Evolutionary conservation across 139 green algal species (phyloP).

Genomic region (Chloropicon primus): DNA sequence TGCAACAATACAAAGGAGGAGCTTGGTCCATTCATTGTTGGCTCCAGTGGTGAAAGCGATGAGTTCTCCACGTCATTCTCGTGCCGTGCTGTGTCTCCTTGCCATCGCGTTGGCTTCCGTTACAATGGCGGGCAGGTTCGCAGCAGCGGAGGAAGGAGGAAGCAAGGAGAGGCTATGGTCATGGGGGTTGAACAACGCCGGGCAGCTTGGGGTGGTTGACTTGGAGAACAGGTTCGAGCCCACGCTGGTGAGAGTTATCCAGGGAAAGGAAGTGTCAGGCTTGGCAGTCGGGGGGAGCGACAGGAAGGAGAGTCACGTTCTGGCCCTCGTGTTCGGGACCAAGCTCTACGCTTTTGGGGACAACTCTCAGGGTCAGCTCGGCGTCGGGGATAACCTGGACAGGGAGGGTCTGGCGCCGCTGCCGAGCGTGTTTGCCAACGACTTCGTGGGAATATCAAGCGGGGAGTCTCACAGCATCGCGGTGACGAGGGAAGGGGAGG

Average conservation of each 20-base stretch:
- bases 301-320: neutral
- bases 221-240: neutral
- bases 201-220: neutral
- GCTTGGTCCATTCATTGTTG: no score
- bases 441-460: constrained; percentile 1
- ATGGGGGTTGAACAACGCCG: neutral
- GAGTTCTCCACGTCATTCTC: no score
- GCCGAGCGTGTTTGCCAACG: neutral
- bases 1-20: no score
- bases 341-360: constrained; percentile 5
- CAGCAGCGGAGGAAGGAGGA: no score
- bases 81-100: no score
- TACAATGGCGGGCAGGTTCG: no score
- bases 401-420: neutral
- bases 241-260: neutral
- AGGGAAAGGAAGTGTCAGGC: neutral
- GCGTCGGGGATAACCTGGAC: neutral
- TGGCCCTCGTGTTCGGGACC: neutral
- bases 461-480: constrained; percentile 25
- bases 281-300: neutral
- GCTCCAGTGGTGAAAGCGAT: no score
- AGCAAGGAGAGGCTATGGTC: no score
- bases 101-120: no score
- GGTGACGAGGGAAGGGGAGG: constrained; percentile 11
- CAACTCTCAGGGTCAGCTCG: constrained; percentile 13